Conservation (phyloP, 768 basidiomycete species). For the Leccinum obscurum region DNA sequence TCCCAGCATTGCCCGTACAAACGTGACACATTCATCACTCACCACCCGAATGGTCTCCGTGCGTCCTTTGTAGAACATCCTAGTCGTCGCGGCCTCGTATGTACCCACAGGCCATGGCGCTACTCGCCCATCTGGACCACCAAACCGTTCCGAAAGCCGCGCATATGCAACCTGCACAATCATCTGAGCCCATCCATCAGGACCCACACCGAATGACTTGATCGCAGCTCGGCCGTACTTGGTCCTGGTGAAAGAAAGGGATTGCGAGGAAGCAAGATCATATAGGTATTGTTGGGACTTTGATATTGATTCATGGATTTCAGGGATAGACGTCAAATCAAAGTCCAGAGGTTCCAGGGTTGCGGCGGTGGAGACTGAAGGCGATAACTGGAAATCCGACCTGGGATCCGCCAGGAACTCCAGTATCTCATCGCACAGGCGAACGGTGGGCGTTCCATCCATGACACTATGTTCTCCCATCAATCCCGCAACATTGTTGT, state of each 20-base stretch:
- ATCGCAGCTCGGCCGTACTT: constrained; percentile 84
- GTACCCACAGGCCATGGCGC: constrained; percentile 64
- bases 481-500: constrained; percentile 77
- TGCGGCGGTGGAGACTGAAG: constrained; percentile 15
- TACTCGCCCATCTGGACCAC: constrained; percentile 18
- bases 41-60: constrained; percentile 94
- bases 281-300: constrained; percentile 54
- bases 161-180: constrained; percentile 87
- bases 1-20: constrained; percentile 75
- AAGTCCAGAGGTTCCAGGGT: constrained; percentile 61
- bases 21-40: constrained; percentile 72
- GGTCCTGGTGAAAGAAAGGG: constrained; percentile 61
- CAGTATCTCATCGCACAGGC: constrained; percentile 71
- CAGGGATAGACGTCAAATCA: constrained; percentile 46
- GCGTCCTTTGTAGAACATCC: constrained; percentile 83
- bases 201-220: constrained; percentile 86
- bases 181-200: constrained; percentile 95
- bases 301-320: constrained; percentile 46
- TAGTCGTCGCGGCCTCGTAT: constrained; percentile 94
- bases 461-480: constrained; percentile 94
- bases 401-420: constrained; percentile 53
- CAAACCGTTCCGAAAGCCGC: constrained; percentile 51
- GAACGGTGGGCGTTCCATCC: constrained; percentile 83
- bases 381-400: constrained; percentile 61
- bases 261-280: constrained; percentile 63